Evolutionary conservation across 768 basidiomycete genomes (phyloP), one percentile per base, ranked within the genome.

Genomic region (Rhizopogon vinicolor): DNA sequence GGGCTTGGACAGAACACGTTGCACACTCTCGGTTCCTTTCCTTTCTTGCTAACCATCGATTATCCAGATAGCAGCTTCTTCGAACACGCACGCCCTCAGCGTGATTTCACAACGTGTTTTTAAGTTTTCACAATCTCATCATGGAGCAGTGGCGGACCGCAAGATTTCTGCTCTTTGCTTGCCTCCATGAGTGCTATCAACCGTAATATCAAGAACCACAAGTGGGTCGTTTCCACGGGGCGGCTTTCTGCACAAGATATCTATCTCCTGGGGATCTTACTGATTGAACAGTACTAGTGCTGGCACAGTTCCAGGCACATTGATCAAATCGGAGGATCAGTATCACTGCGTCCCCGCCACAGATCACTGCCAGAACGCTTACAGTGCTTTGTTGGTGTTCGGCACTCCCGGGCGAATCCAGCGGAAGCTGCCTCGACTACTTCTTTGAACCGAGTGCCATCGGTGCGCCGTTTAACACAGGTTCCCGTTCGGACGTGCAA

Each of bases 61-160:
- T 37, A 49, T 49, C 48, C 19, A 7, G 46, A 48, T 49, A 49
- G 19, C 19, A 25, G 13, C 48, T 49, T 35, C 48, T 35, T 48
- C 33, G 33, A 37, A 33, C 31, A 33, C 31, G 35, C 48, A 49
- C 33, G 48, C 48, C 33, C 33, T 16, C 22, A 35, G 33, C 19
- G 25, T 25, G 25, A 25, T 25, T 25, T 7, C 22, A 35, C 35
- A 16, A 19, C 48, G 18, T 35, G 14, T 37, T 48, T 49, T 49
- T 19, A 49, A 37, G 48, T 49, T 49, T 16, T 49, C 46, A 49
- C 46, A 49, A 49, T 49, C 46, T 49, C 18, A 49, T 49, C 48
- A 8, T 49, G 48, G 48, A 49, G 48, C 48, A 14, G 35, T 35
- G 19, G 33, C 19, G 35, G 33, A 14, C 14, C 5, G 14, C 18